Conservation (phyloP, 2,329 filamentous ascomycete genomes). For the Colletotrichum sp. region DNA sequence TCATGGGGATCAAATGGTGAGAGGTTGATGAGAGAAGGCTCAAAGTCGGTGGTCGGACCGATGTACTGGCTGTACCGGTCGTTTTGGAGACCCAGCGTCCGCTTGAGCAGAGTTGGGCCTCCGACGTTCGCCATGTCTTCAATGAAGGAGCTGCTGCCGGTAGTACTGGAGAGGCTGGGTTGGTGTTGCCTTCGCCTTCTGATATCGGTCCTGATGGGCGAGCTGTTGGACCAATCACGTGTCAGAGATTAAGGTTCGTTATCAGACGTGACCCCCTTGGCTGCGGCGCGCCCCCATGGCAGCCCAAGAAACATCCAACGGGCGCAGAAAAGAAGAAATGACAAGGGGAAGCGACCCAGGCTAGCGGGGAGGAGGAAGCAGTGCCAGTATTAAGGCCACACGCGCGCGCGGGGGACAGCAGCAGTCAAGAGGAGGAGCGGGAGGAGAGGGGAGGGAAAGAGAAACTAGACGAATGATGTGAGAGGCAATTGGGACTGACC, state of each 20-base stretch:
- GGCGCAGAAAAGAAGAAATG: conserved; percentile 9
- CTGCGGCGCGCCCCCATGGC: conserved; percentile 4
- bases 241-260: conserved; percentile 42
- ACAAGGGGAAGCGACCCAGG: not conserved
- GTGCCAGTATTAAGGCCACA: not conserved
- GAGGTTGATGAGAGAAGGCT: conserved; percentile 82
- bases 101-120: conserved; percentile 68
- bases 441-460: not conserved
- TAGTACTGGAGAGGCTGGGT: conserved; percentile 65
- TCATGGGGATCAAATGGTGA: conserved; percentile 82
- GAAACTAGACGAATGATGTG: not conserved
- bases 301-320: conserved; percentile 3
- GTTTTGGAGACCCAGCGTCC: conserved; percentile 76
- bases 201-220: conserved; percentile 60
- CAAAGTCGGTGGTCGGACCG: conserved; percentile 82
- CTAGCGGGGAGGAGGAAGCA: not conserved
- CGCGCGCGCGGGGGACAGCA: not conserved
- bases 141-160: conserved; percentile 66
- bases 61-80: conserved; percentile 85
- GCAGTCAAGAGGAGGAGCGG: not conserved
- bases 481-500: conserved; percentile 54
- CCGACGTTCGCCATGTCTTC: conserved; percentile 76
- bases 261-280: conserved; percentile 13
- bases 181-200: conserved; percentile 58
- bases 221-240: conserved; percentile 59